Conservation (phyloP, 148 eudicot species). For the Cornus kousa region DNA sequence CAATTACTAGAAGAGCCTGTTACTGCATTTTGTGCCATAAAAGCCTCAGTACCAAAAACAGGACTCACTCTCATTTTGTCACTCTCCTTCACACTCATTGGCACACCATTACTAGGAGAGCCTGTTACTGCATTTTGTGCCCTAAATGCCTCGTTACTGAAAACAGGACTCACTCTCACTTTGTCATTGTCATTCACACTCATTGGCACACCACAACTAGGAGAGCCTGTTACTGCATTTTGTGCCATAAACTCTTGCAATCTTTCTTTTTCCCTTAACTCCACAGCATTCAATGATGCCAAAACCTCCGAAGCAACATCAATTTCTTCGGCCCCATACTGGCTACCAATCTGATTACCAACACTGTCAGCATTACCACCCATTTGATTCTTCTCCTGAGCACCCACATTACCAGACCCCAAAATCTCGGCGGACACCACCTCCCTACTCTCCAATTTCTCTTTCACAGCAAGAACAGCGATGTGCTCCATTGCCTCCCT, state of each 20-base stretch:
- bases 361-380: neutral
- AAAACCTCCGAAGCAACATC: constrained; percentile 37
- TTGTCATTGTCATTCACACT: neutral
- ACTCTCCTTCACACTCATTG: neutral
- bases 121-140: neutral
- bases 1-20: neutral
- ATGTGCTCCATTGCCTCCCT: constrained; percentile 68
- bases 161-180: neutral
- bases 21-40: neutral
- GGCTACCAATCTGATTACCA: constrained; percentile 2
- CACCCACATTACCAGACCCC: constrained; percentile 4
- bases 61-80: neutral
- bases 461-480: constrained; percentile 18
- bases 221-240: neutral
- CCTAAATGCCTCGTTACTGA: neutral
- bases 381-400: constrained; percentile 4
- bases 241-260: neutral
- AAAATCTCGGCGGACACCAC: neutral
- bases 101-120: neutral
- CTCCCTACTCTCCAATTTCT: constrained; percentile 31
- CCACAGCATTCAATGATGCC: constrained; percentile 41
- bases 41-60: neutral
- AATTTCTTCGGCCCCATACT: constrained; percentile 15
- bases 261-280: constrained; percentile 20
- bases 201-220: neutral